These are phyloP conservation scores for Hanseniaspora clermontiae DNA, from an alignment of 805 yeast genomes.

Conservation along the genomic window DNA sequence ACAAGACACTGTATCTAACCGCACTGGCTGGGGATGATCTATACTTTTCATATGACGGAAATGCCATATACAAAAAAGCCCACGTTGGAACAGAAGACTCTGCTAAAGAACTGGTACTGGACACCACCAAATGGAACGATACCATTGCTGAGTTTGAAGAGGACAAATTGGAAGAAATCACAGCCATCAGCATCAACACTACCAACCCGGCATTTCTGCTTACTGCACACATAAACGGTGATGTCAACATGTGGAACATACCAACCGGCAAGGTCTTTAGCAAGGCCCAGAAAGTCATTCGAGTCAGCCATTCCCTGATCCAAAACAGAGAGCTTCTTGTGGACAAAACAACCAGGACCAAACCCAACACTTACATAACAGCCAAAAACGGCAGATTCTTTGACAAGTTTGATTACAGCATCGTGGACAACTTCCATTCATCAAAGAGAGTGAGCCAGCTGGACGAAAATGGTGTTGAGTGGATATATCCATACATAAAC, in stretches of 20 bases:
- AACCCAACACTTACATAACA: background rate
- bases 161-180: slow-evolving; percentile 10
- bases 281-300: background rate
- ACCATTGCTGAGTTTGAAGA: slow-evolving; percentile 9
- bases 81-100: background rate
- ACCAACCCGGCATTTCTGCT: background rate
- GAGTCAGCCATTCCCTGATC: slow-evolving; percentile 1
- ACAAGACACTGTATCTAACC: background rate
- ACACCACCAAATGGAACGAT: slow-evolving; percentile 6
- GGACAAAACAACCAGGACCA: background rate
- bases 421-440: slow-evolving; percentile 2
- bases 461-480: slow-evolving; percentile 13
- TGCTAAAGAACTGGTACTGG: background rate
- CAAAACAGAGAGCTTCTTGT: slow-evolving; percentile 11
- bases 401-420: background rate
- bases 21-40: background rate
- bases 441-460: slow-evolving; percentile 1
- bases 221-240: slow-evolving; percentile 5
- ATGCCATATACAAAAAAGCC: background rate
- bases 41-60: background rate
- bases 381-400: background rate
- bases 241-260: slow-evolving; percentile 9
- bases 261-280: background rate
- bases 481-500: slow-evolving; percentile 10
- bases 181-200: background rate